These are phyloP conservation scores for Melanomma pulvis-pyrius DNA, from an alignment of 495 filamentous ascomycete genomes.

Conservation along the genomic window DNA sequence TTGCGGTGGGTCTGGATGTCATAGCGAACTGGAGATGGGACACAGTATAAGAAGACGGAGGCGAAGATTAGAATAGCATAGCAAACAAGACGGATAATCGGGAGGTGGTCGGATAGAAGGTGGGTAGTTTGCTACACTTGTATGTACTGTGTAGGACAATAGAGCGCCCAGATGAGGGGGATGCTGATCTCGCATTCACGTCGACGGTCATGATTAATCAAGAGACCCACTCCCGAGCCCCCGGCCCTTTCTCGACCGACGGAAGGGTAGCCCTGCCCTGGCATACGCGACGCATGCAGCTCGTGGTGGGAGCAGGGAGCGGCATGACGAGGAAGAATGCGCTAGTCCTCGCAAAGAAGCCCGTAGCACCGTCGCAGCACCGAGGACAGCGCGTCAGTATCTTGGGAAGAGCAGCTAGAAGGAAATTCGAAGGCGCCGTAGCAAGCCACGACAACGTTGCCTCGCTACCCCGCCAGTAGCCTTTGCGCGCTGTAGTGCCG, in stretches of 20 bases:
- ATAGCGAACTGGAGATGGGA: neutral
- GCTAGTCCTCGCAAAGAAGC: neutral
- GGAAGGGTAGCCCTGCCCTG: conserved; percentile 5
- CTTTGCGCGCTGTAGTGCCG: neutral
- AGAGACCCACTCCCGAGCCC: neutral
- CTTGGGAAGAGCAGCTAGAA: conserved; percentile 14
- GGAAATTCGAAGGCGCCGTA: conserved; percentile 1
- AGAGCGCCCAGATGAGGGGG: conserved; percentile 10
- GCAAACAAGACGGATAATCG: neutral
- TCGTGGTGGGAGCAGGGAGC: neutral
- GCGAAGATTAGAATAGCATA: neutral
- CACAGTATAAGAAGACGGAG: neutral
- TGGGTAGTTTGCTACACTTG: conserved; percentile 2
- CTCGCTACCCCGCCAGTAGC: neutral
- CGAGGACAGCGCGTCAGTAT: neutral
- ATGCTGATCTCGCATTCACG: conserved; percentile 8
- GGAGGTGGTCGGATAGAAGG: neutral
- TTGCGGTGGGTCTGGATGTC: neutral
- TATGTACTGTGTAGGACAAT: conserved; percentile 11
- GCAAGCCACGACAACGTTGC: conserved; percentile 11
- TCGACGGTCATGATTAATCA: neutral
- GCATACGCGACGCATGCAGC: neutral
- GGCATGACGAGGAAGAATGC: neutral
- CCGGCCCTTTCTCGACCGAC: neutral
- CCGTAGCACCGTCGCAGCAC: neutral